A percentile compares a stretch with the other conserved stretches of the same genome.
These are phyloP conservation scores for Prosopis cineraria DNA, from an alignment of 306 rosid genomes.

Conservation along the genomic window DNA sequence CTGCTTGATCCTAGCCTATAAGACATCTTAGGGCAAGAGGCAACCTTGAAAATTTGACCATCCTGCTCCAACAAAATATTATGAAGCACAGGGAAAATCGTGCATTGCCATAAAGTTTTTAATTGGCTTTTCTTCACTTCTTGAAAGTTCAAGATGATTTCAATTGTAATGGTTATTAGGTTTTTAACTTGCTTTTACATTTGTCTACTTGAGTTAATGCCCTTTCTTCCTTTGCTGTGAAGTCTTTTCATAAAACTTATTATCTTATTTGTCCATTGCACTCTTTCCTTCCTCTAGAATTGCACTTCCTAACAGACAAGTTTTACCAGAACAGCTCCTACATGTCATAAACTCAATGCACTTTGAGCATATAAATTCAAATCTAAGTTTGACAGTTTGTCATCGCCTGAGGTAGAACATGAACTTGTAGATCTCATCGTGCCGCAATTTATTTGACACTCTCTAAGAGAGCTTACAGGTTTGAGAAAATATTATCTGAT, in stretches of 20 bases:
- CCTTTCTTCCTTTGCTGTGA: background rate
- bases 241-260: background rate
- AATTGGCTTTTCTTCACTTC: background rate
- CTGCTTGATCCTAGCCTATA: background rate
- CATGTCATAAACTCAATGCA: background rate
- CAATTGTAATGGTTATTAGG: background rate
- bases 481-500: conserved; percentile 10
- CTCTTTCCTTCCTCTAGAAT: background rate
- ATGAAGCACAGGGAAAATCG: background rate
- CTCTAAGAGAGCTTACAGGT: conserved; percentile 1
- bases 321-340: background rate
- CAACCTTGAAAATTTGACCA: background rate
- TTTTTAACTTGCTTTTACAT: background rate
- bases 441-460: conserved; percentile 21
- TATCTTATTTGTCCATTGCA: background rate
- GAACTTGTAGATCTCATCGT: conserved; percentile 5
- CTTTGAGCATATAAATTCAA: conserved; percentile 15
- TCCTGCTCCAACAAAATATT: background rate
- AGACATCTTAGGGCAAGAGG: background rate
- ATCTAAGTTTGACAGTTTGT: background rate
- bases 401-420: background rate
- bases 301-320: background rate
- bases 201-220: background rate
- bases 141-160: background rate
- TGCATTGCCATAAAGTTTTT: background rate